Conservation (phyloP, 2,329 filamentous ascomycete genomes). For the Geosmithia putterillii region DNA sequence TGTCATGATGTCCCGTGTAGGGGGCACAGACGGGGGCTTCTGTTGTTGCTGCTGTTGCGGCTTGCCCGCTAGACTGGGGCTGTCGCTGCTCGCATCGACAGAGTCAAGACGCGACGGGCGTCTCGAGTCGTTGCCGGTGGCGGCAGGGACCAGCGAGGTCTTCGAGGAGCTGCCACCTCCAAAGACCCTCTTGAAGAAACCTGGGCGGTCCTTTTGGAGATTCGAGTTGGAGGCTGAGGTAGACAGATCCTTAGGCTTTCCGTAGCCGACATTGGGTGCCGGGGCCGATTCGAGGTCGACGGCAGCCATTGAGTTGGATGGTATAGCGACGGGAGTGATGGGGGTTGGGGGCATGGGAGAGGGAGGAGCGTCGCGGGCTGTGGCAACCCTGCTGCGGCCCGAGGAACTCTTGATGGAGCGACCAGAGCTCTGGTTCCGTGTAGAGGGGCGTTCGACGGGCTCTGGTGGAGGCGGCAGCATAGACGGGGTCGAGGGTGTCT, state of each 20-base stretch:
- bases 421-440: constrained; percentile 40
- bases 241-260: constrained; percentile 41
- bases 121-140: constrained; percentile 1
- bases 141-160: constrained; percentile 14
- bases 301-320: constrained; percentile 4
- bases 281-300: constrained; percentile 36
- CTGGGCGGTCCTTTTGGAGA: constrained; percentile 54
- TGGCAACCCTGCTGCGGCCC: constrained; percentile 13
- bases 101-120: background rate
- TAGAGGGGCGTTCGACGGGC: constrained; percentile 18
- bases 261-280: constrained; percentile 45
- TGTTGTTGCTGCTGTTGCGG: constrained; percentile 1
- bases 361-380: constrained; percentile 9
- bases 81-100: constrained; percentile 1
- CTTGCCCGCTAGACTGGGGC: background rate
- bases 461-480: constrained; percentile 26
- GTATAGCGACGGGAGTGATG: constrained; percentile 8
- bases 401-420: constrained; percentile 41
- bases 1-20: constrained; percentile 32
- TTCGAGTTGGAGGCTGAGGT: constrained; percentile 39
- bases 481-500: constrained; percentile 24
- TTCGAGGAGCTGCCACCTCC: constrained; percentile 51
- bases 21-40: constrained; percentile 30
- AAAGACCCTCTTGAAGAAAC: constrained; percentile 92
- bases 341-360: constrained; percentile 4